These are phyloP conservation scores for Cercospora citrullina DNA, from an alignment of 2,329 filamentous ascomycete genomes.

Conservation along the genomic window DNA sequence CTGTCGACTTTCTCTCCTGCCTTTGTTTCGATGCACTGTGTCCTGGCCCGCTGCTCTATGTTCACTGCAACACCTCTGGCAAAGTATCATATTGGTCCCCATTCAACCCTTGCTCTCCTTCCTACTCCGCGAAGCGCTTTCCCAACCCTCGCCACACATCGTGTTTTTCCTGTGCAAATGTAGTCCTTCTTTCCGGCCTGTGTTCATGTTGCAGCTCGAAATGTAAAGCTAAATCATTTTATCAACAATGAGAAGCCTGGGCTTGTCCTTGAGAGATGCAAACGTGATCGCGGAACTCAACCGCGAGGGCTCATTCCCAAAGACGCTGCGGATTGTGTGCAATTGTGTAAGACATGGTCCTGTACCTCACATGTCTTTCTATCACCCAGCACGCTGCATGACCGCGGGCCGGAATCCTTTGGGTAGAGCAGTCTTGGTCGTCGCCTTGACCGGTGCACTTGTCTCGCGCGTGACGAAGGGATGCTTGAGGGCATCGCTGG, in stretches of 20 bases:
- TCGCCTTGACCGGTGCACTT: conserved; percentile 17
- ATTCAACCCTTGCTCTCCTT: neutral
- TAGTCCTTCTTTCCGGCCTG: neutral
- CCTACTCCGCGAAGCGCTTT: neutral
- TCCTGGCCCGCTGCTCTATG: neutral
- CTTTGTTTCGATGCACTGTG: neutral
- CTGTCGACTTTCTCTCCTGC: neutral
- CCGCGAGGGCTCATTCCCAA: neutral
- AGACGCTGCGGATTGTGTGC: neutral
- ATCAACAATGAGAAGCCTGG: neutral
- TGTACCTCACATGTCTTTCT: conserved; percentile 2
- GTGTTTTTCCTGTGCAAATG: neutral
- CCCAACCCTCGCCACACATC: neutral
- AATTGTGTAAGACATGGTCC: neutral
- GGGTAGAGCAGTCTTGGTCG: conserved; percentile 9
- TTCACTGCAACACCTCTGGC: neutral
- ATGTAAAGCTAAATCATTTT: neutral
- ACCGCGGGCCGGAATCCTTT: conserved; percentile 21
- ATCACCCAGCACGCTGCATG: conserved; percentile 26
- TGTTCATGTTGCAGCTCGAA: neutral
- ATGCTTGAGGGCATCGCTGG: conserved; percentile 82
- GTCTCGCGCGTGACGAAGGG: conserved; percentile 65
- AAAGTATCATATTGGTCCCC: neutral
- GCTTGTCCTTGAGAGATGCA: neutral
- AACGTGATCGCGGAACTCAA: neutral